These are phyloP conservation scores for Cutaneotrichosporon mucoides DNA, from an alignment of 1,284 basidiomycete genomes.

Conservation along the genomic window DNA sequence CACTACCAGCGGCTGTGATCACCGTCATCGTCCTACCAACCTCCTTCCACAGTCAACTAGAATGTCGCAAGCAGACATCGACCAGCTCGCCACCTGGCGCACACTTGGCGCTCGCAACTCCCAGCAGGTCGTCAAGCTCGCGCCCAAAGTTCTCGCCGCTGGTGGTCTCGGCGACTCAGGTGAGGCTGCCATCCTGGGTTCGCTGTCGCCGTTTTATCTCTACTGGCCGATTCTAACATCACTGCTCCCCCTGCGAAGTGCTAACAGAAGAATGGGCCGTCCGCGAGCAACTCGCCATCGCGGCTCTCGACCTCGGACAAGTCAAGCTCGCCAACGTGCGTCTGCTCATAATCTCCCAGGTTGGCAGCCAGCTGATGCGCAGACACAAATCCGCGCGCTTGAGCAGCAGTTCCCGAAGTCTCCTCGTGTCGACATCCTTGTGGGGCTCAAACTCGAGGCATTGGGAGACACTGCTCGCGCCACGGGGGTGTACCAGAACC, in stretches of 20 bases:
- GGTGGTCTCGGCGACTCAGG: conserved; percentile 36
- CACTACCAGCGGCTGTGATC: too few relatives aligned
- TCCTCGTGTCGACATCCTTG: conserved; percentile 74
- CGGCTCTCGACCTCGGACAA: conserved; percentile 77
- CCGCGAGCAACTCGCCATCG: conserved; percentile 80
- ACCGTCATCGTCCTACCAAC: too few relatives aligned
- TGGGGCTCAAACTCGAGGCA: conserved; percentile 80
- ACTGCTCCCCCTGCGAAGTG: too few relatives aligned
- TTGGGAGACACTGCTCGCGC: conserved; percentile 52
- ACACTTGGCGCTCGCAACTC: conserved; percentile 65
- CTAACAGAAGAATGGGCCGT: conserved; percentile 67
- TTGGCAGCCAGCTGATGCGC: neutral
- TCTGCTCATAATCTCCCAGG: conserved; percentile 14
- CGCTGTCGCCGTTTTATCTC: neutral
- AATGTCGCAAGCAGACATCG: conserved; percentile 53
- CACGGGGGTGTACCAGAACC: conserved; percentile 55
- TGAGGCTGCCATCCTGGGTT: conserved; percentile 11
- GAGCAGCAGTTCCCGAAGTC: conserved; percentile 71
- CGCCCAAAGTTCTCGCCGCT: conserved; percentile 53
- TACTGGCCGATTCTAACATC: conserved; percentile 5
- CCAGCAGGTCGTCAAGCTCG: conserved; percentile 65
- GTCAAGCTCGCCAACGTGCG: conserved; percentile 77
- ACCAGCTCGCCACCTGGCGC: conserved; percentile 65
- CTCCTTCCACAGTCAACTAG: neutral
- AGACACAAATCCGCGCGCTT: conserved; percentile 67